Conservation (phyloP, 768 basidiomycete genomes). For the Podaxis carcinomalis region DNA sequence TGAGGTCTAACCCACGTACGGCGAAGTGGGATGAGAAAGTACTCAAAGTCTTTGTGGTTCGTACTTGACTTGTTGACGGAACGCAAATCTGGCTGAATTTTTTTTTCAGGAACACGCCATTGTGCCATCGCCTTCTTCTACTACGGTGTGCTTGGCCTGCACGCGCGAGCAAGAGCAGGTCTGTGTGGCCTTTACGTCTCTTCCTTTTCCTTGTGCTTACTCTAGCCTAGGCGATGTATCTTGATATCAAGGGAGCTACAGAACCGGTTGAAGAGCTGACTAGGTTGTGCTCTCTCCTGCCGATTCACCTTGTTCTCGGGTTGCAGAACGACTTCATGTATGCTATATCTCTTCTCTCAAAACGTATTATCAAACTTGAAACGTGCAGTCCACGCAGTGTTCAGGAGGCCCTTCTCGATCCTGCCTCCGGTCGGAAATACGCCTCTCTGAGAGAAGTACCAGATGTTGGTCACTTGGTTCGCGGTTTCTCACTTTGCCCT, state of each 20-base stretch:
- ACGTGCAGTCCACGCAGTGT: slow-evolving; percentile 28
- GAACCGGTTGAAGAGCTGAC: slow-evolving; percentile 48
- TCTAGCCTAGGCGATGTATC: slow-evolving; percentile 53
- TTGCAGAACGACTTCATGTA: slow-evolving; percentile 15
- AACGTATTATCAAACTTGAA: neutral
- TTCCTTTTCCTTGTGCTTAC: neutral
- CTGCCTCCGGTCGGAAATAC: slow-evolving; percentile 27
- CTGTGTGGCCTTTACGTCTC: slow-evolving; percentile 23
- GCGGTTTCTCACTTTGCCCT: neutral
- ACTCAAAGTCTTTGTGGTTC: slow-evolving; percentile 48
- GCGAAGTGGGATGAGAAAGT: slow-evolving; percentile 51
- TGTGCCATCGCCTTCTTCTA: slow-evolving; percentile 28
- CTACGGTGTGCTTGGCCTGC: slow-evolving; percentile 47
- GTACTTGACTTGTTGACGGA: slow-evolving; percentile 14
- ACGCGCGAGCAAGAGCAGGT: slow-evolving; percentile 58
- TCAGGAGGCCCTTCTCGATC: slow-evolving; percentile 31
- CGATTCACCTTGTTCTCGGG: slow-evolving; percentile 7
- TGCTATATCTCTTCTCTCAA: slow-evolving; percentile 40
- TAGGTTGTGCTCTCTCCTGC: slow-evolving; percentile 25
- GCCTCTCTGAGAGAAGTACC: slow-evolving; percentile 27
- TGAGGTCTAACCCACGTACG: slow-evolving; percentile 18
- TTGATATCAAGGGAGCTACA: slow-evolving; percentile 49
- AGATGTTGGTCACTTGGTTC: slow-evolving; percentile 28
- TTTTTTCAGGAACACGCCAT: slow-evolving; percentile 42
- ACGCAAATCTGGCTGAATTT: neutral